A percentile compares a stretch with the other conserved stretches of the same genome.
phyloP scores from a whole-genome alignment of 192 early-diverging fungal genomes.

The Lunasporangiospora selenospora region DNA sequence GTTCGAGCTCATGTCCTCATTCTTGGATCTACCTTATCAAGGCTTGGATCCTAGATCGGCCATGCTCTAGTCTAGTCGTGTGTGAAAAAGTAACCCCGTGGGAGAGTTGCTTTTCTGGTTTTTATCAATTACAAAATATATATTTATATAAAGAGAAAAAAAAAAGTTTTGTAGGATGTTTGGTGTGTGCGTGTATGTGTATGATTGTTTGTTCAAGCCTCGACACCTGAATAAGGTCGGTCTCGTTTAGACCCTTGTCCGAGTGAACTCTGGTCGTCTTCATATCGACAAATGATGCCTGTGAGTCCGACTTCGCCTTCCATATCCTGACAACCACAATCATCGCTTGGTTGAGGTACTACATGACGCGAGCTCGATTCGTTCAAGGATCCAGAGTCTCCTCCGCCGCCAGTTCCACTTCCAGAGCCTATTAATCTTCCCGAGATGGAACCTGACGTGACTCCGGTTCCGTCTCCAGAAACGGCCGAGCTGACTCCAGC shows the following conservation, averaged over 20 bases:
- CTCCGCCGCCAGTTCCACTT: background rate
- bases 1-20: conserved; percentile 22
- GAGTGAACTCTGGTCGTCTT: conserved; percentile 14
- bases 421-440: conserved; percentile 10
- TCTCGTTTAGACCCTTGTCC: no score
- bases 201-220: no score
- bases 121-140: no score
- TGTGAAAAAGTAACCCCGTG: no score
- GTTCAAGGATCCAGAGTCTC: background rate
- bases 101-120: no score
- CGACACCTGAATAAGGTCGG: no score
- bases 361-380: background rate
- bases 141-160: no score
- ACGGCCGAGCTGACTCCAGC: conserved; percentile 28
- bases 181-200: no score
- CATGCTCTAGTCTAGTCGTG: no score
- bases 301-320: conserved; percentile 42
- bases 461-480: conserved; percentile 9
- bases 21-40: conserved; percentile 28
- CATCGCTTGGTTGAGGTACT: background rate
- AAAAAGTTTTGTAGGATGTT: no score
- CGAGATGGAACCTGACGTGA: no score
- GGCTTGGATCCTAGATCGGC: conserved; percentile 23
- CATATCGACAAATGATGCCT: conserved; percentile 38
- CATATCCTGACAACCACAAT: conserved; percentile 17